Base-by-base conservation (phyloP, 2,329 filamentous ascomycete genomes). In the Exserohilum rostratum region DNA sequence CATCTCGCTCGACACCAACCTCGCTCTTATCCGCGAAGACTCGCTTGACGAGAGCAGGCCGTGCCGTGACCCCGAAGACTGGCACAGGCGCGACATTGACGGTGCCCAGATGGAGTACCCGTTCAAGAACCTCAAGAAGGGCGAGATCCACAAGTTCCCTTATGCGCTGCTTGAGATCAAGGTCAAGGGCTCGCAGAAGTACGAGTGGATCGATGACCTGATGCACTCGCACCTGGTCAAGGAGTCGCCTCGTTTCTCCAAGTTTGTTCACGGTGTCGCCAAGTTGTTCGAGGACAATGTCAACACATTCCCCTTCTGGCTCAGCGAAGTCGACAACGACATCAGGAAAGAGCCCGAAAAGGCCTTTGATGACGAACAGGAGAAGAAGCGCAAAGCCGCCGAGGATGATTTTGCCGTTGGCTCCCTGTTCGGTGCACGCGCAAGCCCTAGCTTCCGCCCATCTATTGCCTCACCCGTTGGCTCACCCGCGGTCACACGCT, bases 281-380 rank as follows among this genome's bases (percentile, higher is more conserved):
- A 88, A 89, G 34, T 82, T 99, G 2, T 98, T 98, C 65, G 95
- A 98, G 68, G 80, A 99, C 75, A 87, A 96, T 69, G 93, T 99
- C 74, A 98, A 98, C 78, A 93, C 87, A 59, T 87, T 98, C 69
- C 95, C 95, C 12, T 97, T 98, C 79, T 99, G 95, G 95, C 84
- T 98, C 30, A 89, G 89, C 67, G 90, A 96, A 59, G 83, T 98
- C 38, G 93, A 97, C 71, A 90, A 86, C 29, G 95, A 99, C 71
- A 99, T 99, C 70, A 88, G 93, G 64, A 91, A 90, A 72, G 93
- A 98, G 71, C 95, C 95, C 0, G 90, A 95, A 72, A 84, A 85
- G 59, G 93, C 93, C 0, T 97, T 96, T 71, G 90, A 96, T 61
- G 89, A 95, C 67, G 93, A 98, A 74, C 92, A 96, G 73, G 87